These are phyloP conservation scores for Mycena chlorophos DNA, from an alignment of 768 basidiomycete species.

Conservation along the genomic window DNA sequence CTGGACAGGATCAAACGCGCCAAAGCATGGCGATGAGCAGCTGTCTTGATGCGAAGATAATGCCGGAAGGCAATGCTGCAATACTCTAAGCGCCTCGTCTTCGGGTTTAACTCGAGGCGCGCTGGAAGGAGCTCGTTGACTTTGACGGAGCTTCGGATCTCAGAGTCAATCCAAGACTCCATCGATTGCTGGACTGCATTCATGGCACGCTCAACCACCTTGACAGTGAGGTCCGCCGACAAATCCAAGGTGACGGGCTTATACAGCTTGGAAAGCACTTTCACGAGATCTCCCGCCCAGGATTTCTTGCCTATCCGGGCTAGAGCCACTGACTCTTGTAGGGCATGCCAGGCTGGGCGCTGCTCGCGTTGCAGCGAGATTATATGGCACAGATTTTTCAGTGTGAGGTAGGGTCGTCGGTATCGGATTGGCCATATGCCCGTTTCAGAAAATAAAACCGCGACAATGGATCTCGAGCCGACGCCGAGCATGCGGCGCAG, in stretches of 20 bases:
- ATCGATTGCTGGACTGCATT: neutral
- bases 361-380: neutral
- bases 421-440: constrained; percentile 6
- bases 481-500: constrained; percentile 5
- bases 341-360: neutral
- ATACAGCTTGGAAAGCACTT: neutral
- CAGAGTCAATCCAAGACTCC: constrained; percentile 1
- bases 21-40: neutral
- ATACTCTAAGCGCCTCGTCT: neutral
- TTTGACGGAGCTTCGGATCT: neutral
- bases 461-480: neutral
- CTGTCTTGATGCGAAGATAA: constrained; percentile 1
- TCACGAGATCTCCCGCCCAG: neutral
- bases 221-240: neutral
- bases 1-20: neutral
- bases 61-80: constrained; percentile 2
- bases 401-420: neutral
- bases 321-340: neutral
- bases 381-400: neutral
- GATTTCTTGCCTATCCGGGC: neutral
- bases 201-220: neutral
- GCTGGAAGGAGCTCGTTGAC: neutral
- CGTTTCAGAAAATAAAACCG: constrained; percentile 6
- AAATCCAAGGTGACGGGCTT: neutral
- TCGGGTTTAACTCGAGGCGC: neutral